Base-by-base conservation (phyloP, 805 yeast species). In the Clavispora carvajalis region DNA sequence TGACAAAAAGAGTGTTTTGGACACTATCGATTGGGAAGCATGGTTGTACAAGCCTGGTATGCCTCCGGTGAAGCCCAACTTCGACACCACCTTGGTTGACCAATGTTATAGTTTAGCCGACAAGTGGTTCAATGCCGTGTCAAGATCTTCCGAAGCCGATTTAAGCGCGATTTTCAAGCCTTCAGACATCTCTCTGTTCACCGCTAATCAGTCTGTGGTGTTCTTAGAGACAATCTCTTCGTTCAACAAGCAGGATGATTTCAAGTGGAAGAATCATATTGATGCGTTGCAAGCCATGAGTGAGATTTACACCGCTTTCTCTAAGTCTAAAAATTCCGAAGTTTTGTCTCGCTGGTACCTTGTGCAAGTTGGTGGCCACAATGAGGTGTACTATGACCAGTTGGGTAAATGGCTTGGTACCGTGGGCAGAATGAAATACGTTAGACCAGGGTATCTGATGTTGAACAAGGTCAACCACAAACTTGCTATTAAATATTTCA, bases 361-460 rank as follows among this genome's bases (percentile, higher is more conserved):
- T 44, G 71, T 88, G 39, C 80, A 84, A 50, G 69, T 86, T 7
- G 63, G 71, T 0, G 83, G 82, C 22, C 65, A 70, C 22, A 64
- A 77, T 40, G 46, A 56, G 10, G 60, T 68, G 24, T 65, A 67
- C 38, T 76, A 82, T 58, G 64, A 62, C 41, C 64, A 62, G 33
- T 65, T 89, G 34, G 88, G 95, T 3, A 77, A 78, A 39, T 89
- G 95, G 95, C 72, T 89, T 40, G 95, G 91, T 10, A 80, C 90
- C 2, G 93, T 89, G 17, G 96, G 96, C 16, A 77, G 96, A 69
- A 89, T 89, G 96, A 89, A 89, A 67, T 89, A 82, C 57, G 95
- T 86, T 19, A 76, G 96, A 61, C 95, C 96, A 22, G 87, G 93
- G 4, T 88, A 79, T 63, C 73, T 78, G 34, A 64, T 81, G 45